Conservation (phyloP, 2,329 filamentous ascomycete species). For the Trematosphaeria pertusa region DNA sequence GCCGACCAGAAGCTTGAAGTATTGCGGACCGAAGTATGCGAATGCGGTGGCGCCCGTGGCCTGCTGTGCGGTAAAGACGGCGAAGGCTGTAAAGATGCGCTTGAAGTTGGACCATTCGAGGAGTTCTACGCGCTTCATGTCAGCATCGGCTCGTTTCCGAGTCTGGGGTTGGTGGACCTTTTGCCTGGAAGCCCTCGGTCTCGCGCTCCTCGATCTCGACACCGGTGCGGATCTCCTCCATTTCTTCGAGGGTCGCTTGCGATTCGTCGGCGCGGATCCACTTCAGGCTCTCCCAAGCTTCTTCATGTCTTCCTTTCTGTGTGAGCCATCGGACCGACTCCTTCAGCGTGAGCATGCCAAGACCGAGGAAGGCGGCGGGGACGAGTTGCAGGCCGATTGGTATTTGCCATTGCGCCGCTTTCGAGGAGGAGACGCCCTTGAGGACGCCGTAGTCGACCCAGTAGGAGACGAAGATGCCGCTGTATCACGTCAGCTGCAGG, state of each 20-base stretch:
- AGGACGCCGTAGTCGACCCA: conserved; percentile 61
- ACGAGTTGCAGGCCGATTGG: conserved; percentile 55
- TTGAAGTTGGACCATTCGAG: conserved; percentile 37
- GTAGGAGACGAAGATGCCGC: conserved; percentile 60
- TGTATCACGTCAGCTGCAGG: conserved; percentile 57
- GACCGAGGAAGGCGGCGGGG: conserved; percentile 37
- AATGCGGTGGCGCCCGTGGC: conserved; percentile 63
- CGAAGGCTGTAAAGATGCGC: conserved; percentile 42
- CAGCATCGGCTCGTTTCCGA: background rate
- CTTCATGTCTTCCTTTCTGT: conserved; percentile 67
- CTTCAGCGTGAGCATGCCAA: conserved; percentile 36
- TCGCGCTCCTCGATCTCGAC: conserved; percentile 56
- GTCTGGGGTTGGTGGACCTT: conserved; percentile 14
- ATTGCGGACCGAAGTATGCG: conserved; percentile 63
- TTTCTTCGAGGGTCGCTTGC: conserved; percentile 50
- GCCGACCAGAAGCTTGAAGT: conserved; percentile 58
- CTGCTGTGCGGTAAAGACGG: conserved; percentile 59
- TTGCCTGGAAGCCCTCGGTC: conserved; percentile 52
- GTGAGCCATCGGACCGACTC: conserved; percentile 70
- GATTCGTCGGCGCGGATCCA: conserved; percentile 60
- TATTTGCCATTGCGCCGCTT: conserved; percentile 61
- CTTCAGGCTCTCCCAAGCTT: conserved; percentile 59
- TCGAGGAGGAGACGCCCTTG: conserved; percentile 33
- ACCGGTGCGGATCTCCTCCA: conserved; percentile 58
- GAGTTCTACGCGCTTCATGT: conserved; percentile 16